These are phyloP conservation scores for Hypoxylon sp. DNA, from an alignment of 2,329 filamentous ascomycete genomes.

Conservation along the genomic window DNA sequence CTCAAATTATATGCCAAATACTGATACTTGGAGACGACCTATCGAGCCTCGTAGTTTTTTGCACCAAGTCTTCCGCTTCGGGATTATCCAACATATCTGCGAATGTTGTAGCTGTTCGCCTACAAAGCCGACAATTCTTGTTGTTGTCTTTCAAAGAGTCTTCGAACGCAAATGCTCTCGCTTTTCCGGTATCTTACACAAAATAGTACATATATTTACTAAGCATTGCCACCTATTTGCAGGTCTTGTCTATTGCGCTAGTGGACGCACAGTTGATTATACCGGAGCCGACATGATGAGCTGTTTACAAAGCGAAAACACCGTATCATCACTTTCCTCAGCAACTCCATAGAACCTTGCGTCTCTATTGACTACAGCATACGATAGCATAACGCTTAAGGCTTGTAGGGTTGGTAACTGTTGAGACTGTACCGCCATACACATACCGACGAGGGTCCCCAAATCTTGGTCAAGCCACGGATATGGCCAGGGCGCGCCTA, in stretches of 20 bases:
- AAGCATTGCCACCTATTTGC: no score
- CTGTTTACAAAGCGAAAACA: neutral
- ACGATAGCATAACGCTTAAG: neutral
- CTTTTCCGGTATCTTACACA: neutral
- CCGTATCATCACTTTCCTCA: neutral
- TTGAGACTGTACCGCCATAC: neutral
- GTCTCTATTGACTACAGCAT: constrained; percentile 9
- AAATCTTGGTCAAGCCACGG: constrained; percentile 30
- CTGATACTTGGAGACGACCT: no score
- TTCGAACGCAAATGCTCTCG: neutral
- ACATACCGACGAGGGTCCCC: constrained; percentile 17
- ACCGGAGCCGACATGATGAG: neutral
- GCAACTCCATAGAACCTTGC: neutral
- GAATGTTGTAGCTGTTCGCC: constrained; percentile 21
- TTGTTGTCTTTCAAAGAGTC: neutral
- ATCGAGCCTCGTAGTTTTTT: constrained; percentile 10
- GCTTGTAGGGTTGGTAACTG: neutral
- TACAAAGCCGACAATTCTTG: neutral
- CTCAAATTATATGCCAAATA: no score
- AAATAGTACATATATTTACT: no score
- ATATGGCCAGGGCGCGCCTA: neutral
- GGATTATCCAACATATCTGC: constrained; percentile 29
- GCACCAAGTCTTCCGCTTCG: constrained; percentile 31
- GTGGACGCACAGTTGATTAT: neutral
- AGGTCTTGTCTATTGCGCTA: neutral